Evolutionary conservation across 768 basidiomycete species (phyloP), one percentile per base, ranked within the genome.

Genomic region (Phylloporus sp.): DNA sequence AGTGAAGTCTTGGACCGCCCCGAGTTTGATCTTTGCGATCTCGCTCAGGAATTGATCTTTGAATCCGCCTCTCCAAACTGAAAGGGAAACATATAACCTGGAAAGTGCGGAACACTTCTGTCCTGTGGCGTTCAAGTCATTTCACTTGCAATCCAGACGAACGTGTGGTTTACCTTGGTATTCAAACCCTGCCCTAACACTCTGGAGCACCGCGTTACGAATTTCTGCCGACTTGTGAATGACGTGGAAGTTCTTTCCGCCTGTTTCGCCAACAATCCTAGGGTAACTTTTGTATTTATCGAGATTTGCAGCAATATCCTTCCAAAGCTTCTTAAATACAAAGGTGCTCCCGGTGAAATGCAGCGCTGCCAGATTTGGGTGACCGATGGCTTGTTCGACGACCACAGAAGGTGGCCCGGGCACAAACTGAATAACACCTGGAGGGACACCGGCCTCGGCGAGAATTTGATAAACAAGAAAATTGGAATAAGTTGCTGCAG

Each of bases 41-140:
- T 96, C 87, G 15, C 66, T 63, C 52, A 92, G 66, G 38, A 96
- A 70, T 61, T 78, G 74, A 37, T 90, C 81, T 64, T 86, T 89
- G 78, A 98, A 98, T 23, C 90, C 90, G 24, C 68, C 70, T 41
- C 79, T 74, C 96, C 96, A 99, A 38, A 89, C 60, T 0, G 86
- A 87, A 18, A 76, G 70, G n/a, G 96, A 81, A 15, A 98, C 89
- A 68, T 98, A 99, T 24, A 90, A 63, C 41, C 96, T 75, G 4
- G 94, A 94, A 26, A 94, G 78, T 0, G 96, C 96, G 11, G 92
- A 94, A 66, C 96, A 99, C 69, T 98, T 99, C 65, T 99, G 96
- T 41, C 91, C 87, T 86, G 52, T 18, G 14, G 17, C 6, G 22
- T 27, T 52, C 28, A 33, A 33, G 33, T 31, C 22, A 29, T 28